These are phyloP conservation scores for Cryptococcus deneoformans DNA, from an alignment of 1,284 basidiomycete species.

Conservation along the genomic window DNA sequence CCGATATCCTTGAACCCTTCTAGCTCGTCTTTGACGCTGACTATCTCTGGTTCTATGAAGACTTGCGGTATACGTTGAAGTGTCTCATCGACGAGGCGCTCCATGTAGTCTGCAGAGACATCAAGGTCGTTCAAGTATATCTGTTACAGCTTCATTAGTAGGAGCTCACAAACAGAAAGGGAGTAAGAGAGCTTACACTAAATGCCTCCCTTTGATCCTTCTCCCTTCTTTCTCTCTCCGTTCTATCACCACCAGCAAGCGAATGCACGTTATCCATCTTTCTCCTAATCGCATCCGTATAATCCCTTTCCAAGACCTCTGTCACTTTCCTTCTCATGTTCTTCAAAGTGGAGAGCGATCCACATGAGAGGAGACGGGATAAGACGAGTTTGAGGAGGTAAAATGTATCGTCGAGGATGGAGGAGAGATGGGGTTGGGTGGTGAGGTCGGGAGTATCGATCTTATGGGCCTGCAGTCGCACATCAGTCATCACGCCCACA, in stretches of 20 bases:
- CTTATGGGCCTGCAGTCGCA: constrained; percentile 46
- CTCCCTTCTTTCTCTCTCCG: constrained; percentile 66
- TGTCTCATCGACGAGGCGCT: constrained; percentile 71
- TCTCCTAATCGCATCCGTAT: constrained; percentile 68
- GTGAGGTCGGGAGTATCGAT: constrained; percentile 64
- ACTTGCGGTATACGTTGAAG: constrained; percentile 62
- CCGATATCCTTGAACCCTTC: constrained; percentile 38
- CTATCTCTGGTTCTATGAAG: constrained; percentile 63
- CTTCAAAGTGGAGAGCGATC: constrained; percentile 61
- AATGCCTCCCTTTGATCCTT: constrained; percentile 72
- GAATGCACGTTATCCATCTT: constrained; percentile 85
- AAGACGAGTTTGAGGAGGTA: constrained; percentile 86
- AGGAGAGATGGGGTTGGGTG: constrained; percentile 58
- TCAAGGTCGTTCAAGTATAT: constrained; percentile 86
- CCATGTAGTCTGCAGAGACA: constrained; percentile 78
- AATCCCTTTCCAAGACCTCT: constrained; percentile 75
- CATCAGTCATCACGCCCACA: not conserved
- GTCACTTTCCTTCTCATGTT: constrained; percentile 62
- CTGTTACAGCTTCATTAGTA: constrained; percentile 49
- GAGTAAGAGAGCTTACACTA: constrained; percentile 61
- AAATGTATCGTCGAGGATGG: constrained; percentile 86
- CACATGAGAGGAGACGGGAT: constrained; percentile 68
- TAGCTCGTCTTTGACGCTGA: constrained; percentile 34
- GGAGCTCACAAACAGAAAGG: not conserved
- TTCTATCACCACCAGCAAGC: constrained; percentile 48